A percentile compares a stretch with the other conserved stretches of the same genome.
Conservation (phyloP, 805 yeast species). For the Candida quercuum region DNA sequence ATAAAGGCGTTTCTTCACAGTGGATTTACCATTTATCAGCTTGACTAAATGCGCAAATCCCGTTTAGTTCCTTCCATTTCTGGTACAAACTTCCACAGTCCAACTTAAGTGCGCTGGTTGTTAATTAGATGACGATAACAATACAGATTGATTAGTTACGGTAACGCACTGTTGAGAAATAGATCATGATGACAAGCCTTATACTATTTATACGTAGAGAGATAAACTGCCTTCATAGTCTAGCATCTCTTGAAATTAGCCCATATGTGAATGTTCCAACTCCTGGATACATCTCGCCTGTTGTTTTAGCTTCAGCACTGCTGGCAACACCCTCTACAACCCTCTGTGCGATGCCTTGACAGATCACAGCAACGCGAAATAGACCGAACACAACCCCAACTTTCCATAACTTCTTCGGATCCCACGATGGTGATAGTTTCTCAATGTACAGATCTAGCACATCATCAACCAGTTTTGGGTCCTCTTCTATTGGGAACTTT, state of each 20-base stretch:
- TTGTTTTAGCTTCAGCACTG: constrained; percentile 41
- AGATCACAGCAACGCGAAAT: constrained; percentile 48
- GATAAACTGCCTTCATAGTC: neutral
- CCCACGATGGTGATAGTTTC: constrained; percentile 13
- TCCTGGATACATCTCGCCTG: constrained; percentile 28
- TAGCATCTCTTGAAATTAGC: neutral
- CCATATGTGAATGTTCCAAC: constrained; percentile 25
- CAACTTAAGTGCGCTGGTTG: too few relatives aligned
- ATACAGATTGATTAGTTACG: too few relatives aligned
- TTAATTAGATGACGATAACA: too few relatives aligned
- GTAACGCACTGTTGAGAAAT: too few relatives aligned
- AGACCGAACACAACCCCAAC: constrained; percentile 53
- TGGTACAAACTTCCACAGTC: too few relatives aligned
- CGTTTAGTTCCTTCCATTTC: too few relatives aligned
- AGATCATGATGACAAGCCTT: too few relatives aligned
- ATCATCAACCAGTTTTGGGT: constrained; percentile 7
- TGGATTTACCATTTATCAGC: too few relatives aligned
- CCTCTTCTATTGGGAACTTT: constrained; percentile 14
- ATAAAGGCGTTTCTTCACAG: too few relatives aligned
- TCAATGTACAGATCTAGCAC: constrained; percentile 17
- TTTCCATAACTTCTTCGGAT: constrained; percentile 35
- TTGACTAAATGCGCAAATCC: too few relatives aligned
- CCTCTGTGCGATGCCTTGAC: constrained; percentile 60
- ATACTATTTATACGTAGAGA: neutral
- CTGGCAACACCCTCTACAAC: constrained; percentile 47